Evolutionary conservation across 305 asterid species (phyloP).

Genomic region (Fraxinus dipetala): DNA sequence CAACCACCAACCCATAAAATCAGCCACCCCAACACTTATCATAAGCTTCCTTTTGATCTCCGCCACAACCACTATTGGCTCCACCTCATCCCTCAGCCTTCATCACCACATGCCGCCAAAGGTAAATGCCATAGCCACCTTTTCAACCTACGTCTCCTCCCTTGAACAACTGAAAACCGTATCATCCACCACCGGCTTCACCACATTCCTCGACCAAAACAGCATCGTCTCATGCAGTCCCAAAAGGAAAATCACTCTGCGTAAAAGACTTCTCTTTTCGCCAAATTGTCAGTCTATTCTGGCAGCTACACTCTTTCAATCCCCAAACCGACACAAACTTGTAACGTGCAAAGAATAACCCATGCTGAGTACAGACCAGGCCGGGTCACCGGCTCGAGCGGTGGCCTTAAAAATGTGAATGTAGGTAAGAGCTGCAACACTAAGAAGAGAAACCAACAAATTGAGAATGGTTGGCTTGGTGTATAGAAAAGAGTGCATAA

Average conservation of each 20-base stretch:
- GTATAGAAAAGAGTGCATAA: constrained; percentile 32
- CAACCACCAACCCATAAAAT: constrained; percentile 54
- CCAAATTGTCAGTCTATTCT: constrained; percentile 45
- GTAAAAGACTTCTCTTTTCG: constrained; percentile 24
- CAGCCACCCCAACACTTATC: constrained; percentile 36
- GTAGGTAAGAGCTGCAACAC: constrained; percentile 37
- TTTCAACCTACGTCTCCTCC: constrained; percentile 50
- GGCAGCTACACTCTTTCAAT: constrained; percentile 66
- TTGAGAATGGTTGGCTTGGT: constrained; percentile 41
- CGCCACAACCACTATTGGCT: constrained; percentile 53
- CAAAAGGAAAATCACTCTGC: constrained; percentile 46
- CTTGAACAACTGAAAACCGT: constrained; percentile 45
- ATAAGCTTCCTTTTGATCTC: constrained; percentile 32
- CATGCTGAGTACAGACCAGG: constrained; percentile 43
- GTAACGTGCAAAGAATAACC: constrained; percentile 49
- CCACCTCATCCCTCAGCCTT: constrained; percentile 62
- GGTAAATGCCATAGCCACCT: constrained; percentile 37
- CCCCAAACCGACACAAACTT: constrained; percentile 62
- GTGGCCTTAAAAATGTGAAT: constrained; percentile 14
- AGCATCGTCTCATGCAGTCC: constrained; percentile 72
- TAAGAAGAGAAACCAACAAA: constrained; percentile 40
- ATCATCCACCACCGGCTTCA: constrained; percentile 80
- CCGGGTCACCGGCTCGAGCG: neutral
- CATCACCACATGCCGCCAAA: constrained; percentile 70
- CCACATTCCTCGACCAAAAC: constrained; percentile 64